phyloP scores from a whole-genome alignment of 1,284 basidiomycete genomes.

The Boletus sp. region DNA sequence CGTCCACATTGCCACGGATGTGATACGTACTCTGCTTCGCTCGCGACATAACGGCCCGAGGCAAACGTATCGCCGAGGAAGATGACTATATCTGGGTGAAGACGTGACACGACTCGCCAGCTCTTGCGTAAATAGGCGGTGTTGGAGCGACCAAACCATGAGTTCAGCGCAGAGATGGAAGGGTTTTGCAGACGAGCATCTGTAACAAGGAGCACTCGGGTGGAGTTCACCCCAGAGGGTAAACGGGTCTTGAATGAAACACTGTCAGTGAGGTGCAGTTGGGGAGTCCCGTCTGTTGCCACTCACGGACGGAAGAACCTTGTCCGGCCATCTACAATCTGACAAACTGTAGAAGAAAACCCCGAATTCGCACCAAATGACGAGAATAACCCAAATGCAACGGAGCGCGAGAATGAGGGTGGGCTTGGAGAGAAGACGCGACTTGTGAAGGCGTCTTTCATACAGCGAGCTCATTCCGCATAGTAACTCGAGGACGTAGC shows the following conservation, averaged over 20 bases:
- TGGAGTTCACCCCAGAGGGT: constrained; percentile 31
- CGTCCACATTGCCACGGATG: constrained; percentile 27
- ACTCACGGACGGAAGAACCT: constrained; percentile 31
- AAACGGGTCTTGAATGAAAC: constrained; percentile 14
- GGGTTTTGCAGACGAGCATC: constrained; percentile 81
- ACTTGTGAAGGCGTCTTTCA: constrained; percentile 26
- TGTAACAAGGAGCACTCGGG: constrained; percentile 73
- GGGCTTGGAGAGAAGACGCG: constrained; percentile 23
- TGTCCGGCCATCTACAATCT: constrained; percentile 60
- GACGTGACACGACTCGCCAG: constrained; percentile 66
- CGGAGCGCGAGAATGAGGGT: constrained; percentile 36
- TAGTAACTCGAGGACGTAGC: constrained; percentile 11
- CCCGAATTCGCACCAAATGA: constrained; percentile 71
- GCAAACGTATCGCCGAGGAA: constrained; percentile 91
- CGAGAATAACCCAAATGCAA: constrained; percentile 51
- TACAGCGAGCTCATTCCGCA: constrained; percentile 29
- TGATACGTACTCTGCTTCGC: constrained; percentile 74
- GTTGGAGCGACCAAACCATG: constrained; percentile 38
- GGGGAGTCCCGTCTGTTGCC: not conserved
- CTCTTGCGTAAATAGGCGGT: constrained; percentile 77
- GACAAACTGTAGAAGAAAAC: constrained; percentile 50
- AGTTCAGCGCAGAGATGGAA: constrained; percentile 49
- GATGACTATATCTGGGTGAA: constrained; percentile 68
- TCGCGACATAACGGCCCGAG: constrained; percentile 62
- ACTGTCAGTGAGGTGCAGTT: constrained; percentile 7